A percentile compares a stretch with the other conserved stretches of the same genome.
phyloP scores from a whole-genome alignment of 2,329 filamentous ascomycete genomes.

The Penicillium sp. region DNA sequence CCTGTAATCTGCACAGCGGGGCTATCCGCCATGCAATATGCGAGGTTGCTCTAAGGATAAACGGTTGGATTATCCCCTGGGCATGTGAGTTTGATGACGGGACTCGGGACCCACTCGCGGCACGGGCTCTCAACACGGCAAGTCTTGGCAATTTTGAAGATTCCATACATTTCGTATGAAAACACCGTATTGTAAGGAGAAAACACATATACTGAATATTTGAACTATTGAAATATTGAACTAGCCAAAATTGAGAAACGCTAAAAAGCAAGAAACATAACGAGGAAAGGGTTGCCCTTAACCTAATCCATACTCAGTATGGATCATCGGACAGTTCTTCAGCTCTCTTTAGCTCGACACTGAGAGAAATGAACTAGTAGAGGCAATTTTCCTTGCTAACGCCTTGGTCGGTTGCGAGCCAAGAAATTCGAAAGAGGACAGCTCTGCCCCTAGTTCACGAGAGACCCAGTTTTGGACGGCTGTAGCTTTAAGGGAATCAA shows the following conservation, averaged over 20 bases:
- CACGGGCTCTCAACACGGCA: background rate
- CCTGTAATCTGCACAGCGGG: background rate
- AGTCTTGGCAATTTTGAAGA: background rate
- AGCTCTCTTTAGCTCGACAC: conserved; percentile 13
- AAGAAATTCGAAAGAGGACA: conserved; percentile 26
- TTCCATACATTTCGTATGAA: background rate
- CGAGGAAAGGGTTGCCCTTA: background rate
- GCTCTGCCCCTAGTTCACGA: conserved; percentile 21
- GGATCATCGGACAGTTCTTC: background rate
- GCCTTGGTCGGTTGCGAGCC: conserved; percentile 23
- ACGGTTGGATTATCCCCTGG: background rate
- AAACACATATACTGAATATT: background rate
- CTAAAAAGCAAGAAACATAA: background rate
- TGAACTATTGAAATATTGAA: background rate
- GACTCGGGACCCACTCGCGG: background rate
- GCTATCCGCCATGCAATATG: background rate
- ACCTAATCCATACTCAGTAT: background rate
- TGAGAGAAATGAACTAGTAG: conserved; percentile 20
- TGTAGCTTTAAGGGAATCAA: conserved; percentile 25
- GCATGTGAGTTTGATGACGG: background rate
- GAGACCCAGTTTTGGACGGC: conserved; percentile 26
- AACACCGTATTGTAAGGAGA: conserved; percentile 1
- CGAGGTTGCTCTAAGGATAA: background rate
- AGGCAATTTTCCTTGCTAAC: conserved; percentile 21
- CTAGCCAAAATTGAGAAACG: background rate